These are phyloP conservation scores for Tylopilus orsonianus DNA, from an alignment of 1,284 basidiomycete genomes.

Conservation along the genomic window DNA sequence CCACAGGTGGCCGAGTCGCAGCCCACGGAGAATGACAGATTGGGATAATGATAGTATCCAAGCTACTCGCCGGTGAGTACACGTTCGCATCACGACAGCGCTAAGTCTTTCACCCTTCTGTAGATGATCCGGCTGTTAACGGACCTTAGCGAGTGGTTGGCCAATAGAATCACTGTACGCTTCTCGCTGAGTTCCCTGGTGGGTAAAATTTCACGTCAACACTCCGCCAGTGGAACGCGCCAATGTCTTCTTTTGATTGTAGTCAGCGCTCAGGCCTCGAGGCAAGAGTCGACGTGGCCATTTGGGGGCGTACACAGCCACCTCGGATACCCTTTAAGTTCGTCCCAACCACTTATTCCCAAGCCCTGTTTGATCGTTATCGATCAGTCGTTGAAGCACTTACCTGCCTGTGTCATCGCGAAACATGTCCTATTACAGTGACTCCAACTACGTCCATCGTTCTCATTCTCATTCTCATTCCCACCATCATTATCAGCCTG, in stretches of 20 bases:
- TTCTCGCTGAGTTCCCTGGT: neutral
- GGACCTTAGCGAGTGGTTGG: neutral
- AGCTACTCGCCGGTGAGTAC: too few species aligned
- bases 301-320: constrained; percentile 19
- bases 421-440: constrained; percentile 27
- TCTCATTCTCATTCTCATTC: constrained; percentile 19
- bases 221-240: neutral
- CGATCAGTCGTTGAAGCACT: neutral
- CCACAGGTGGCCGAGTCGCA: too few species aligned
- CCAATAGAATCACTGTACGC: constrained; percentile 1
- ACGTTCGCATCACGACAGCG: too few species aligned
- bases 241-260: neutral
- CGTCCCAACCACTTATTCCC: constrained; percentile 8
- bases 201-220: neutral
- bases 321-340: constrained; percentile 17
- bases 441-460: constrained; percentile 14
- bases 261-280: neutral
- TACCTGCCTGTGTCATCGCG: neutral
- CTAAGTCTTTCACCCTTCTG: neutral
- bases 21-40: too few species aligned
- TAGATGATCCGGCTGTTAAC: constrained; percentile 11
- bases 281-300: too few species aligned
- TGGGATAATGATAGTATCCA: neutral
- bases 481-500: constrained; percentile 3
- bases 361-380: constrained; percentile 5